phyloP scores from a whole-genome alignment of 331 rosid genomes.

The Malus hybrid region DNA sequence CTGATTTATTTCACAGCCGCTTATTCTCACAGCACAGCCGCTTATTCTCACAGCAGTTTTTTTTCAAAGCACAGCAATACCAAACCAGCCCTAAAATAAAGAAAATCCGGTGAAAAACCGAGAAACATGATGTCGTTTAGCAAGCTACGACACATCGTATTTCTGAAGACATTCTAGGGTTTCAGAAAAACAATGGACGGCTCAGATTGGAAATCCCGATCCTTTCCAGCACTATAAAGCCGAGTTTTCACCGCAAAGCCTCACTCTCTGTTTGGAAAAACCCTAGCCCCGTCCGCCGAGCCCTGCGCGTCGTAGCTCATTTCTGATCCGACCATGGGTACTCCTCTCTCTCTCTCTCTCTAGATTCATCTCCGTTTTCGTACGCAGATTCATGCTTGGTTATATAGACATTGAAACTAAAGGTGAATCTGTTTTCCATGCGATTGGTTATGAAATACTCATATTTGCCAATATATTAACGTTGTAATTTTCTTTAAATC shows the following conservation, averaged over 20 bases:
- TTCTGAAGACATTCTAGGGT: not conserved
- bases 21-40: too few species aligned
- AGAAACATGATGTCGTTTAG: not conserved
- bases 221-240: not conserved
- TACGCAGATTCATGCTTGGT: not conserved
- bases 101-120: not conserved
- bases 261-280: not conserved
- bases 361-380: not conserved
- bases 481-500: too few species aligned
- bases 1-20: too few species aligned
- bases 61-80: too few species aligned
- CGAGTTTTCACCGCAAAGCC: not conserved
- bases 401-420: not conserved
- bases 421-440: too few species aligned
- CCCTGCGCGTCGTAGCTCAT: not conserved
- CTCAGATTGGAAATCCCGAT: not conserved
- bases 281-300: not conserved
- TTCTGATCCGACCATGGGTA: slow-evolving; percentile 18
- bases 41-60: too few species aligned
- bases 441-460: too few species aligned
- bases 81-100: not conserved
- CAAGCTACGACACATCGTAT: not conserved
- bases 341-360: not conserved
- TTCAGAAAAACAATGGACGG: not conserved
- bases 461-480: too few species aligned